A percentile compares a stretch with the other conserved stretches of the same genome.
These are phyloP conservation scores for Candida argentea DNA, from an alignment of 805 yeast species.

Conservation along the genomic window DNA sequence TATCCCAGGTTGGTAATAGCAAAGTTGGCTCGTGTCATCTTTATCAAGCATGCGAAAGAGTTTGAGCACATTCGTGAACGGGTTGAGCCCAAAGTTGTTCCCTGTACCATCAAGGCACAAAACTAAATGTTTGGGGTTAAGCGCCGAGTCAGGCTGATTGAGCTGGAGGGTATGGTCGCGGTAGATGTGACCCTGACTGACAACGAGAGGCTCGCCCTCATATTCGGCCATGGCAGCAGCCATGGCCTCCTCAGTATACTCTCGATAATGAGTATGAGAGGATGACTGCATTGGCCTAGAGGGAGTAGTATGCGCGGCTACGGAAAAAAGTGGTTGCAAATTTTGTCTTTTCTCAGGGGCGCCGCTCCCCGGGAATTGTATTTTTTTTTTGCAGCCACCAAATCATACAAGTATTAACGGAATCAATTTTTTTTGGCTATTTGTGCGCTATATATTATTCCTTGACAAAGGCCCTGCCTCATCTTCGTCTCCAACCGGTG, in stretches of 20 bases:
- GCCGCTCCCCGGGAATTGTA: too few relatives aligned
- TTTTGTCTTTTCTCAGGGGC: too few relatives aligned
- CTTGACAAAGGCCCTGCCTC: too few relatives aligned
- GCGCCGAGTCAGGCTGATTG: background rate
- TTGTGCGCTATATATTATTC: too few relatives aligned
- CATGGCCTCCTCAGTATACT: background rate
- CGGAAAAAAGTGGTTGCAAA: too few relatives aligned
- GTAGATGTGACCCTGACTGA: background rate
- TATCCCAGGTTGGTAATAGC: conserved; percentile 63
- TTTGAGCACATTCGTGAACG: conserved; percentile 45
- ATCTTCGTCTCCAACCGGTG: too few relatives aligned
- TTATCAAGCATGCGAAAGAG: conserved; percentile 43
- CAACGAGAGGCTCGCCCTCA: background rate
- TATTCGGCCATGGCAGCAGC: background rate
- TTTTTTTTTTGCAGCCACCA: too few relatives aligned
- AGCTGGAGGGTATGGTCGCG: background rate
- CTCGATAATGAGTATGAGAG: too few relatives aligned
- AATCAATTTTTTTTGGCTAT: too few relatives aligned
- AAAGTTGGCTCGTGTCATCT: conserved; percentile 33
- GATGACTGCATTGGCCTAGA: too few relatives aligned
- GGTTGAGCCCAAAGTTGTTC: conserved; percentile 45
- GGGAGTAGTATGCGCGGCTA: too few relatives aligned
- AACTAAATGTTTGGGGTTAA: conserved; percentile 32
- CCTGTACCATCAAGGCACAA: conserved; percentile 58
- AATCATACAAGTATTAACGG: too few relatives aligned